Evolutionary conservation across 768 basidiomycete species (phyloP).

Genomic region (Suillus placidus): DNA sequence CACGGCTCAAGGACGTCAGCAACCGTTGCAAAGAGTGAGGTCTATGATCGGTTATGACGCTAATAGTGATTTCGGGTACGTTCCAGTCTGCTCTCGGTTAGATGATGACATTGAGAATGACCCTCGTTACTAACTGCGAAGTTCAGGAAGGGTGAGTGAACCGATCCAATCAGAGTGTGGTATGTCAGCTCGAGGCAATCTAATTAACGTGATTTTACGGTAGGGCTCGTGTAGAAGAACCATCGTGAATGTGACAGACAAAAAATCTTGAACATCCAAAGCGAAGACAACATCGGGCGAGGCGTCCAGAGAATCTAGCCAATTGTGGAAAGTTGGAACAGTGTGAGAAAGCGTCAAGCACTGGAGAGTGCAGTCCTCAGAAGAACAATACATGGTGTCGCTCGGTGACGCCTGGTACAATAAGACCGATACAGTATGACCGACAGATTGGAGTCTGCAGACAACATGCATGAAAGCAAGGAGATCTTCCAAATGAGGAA

Average conservation of each 20-base stretch:
- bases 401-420: slow-evolving; percentile 29
- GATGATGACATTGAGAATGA: slow-evolving; percentile 5
- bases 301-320: slow-evolving; percentile 34
- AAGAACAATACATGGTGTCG: slow-evolving; percentile 12
- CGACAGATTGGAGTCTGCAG: slow-evolving; percentile 38
- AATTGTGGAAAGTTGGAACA: slow-evolving; percentile 23
- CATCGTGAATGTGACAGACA: slow-evolving; percentile 25
- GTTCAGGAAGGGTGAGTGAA: slow-evolving; percentile 56
- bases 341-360: slow-evolving; percentile 21
- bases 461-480: slow-evolving; percentile 33
- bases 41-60: slow-evolving; percentile 77
- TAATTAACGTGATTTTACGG: slow-evolving; percentile 39
- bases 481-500: slow-evolving; percentile 41
- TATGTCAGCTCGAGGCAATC: slow-evolving; percentile 53
- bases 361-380: slow-evolving; percentile 19
- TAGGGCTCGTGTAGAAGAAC: slow-evolving; percentile 25
- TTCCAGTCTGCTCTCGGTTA: slow-evolving; percentile 64
- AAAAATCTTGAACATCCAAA: slow-evolving; percentile 32
- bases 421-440: slow-evolving; percentile 34
- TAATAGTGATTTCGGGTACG: slow-evolving; percentile 64
- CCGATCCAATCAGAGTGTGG: slow-evolving; percentile 63
- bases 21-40: slow-evolving; percentile 72
- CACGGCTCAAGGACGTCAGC: slow-evolving; percentile 57
- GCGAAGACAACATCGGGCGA: slow-evolving; percentile 39
- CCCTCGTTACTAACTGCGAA: slow-evolving; percentile 48